Percentiles rank a stretch among this genome's conserved stretches.
phyloP scores from a whole-genome alignment of 306 rosid genomes.

The Rosa chinensis region DNA sequence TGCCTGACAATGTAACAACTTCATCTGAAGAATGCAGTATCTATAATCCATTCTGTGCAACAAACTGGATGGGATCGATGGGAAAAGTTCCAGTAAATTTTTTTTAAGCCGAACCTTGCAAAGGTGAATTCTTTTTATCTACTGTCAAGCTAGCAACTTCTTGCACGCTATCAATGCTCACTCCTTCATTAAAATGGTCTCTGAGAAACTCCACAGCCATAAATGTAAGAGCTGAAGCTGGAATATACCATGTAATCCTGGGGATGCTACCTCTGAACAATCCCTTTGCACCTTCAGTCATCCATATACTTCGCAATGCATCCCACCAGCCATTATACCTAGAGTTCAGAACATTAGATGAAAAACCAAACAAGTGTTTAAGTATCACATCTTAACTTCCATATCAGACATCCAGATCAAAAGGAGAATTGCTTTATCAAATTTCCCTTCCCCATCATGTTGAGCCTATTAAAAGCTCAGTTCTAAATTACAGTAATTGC shows the following conservation, averaged over 20 bases:
- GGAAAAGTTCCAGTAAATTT: neutral
- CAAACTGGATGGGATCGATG: neutral
- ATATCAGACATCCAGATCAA: neutral
- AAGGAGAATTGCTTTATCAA: neutral
- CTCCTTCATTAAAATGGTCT: slow-evolving; percentile 53
- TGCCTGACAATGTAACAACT: neutral
- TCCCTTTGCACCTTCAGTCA: slow-evolving; percentile 63
- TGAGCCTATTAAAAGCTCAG: neutral
- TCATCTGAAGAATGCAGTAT: neutral
- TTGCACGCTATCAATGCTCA: slow-evolving; percentile 20
- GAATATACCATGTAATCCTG: slow-evolving; percentile 83
- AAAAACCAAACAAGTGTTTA: neutral
- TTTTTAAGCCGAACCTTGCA: slow-evolving; percentile 40
- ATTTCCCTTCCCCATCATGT: neutral
- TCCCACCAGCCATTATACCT: slow-evolving; percentile 85
- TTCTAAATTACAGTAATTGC: neutral
- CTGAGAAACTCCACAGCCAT: slow-evolving; percentile 90
- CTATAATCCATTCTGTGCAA: neutral
- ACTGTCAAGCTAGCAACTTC: slow-evolving; percentile 51
- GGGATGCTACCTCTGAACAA: slow-evolving; percentile 86
- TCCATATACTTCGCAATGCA: slow-evolving; percentile 60
- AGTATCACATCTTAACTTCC: neutral
- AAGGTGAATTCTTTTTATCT: slow-evolving; percentile 44
- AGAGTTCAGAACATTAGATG: slow-evolving; percentile 14
- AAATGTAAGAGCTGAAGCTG: slow-evolving; percentile 92